Percentiles rank a stretch among this genome's conserved stretches.
phyloP scores from a whole-genome alignment of 345 rosid species.

The Ailanthus altissimus region DNA sequence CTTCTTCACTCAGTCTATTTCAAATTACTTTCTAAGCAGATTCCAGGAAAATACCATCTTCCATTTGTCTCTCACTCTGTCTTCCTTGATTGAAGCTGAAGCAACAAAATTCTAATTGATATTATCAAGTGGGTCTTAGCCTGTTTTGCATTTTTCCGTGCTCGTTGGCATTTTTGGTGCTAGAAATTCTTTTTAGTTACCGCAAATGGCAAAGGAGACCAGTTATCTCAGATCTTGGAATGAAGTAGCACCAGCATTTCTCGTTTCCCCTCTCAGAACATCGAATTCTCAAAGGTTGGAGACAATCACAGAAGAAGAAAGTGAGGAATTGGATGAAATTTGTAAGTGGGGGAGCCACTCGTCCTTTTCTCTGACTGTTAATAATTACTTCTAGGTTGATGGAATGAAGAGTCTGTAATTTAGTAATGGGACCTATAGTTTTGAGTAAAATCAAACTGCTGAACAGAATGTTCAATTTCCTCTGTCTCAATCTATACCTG shows the following conservation, averaged over 20 bases:
- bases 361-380: no score
- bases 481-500: not conserved
- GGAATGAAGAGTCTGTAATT: not conserved
- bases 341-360: no score
- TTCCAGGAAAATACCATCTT: not conserved
- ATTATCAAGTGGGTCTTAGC: not conserved
- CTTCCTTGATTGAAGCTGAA: not conserved
- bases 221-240: constrained; percentile 30
- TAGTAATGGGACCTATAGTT: not conserved
- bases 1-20: not conserved
- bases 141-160: no score
- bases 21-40: not conserved
- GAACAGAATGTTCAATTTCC: not conserved
- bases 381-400: not conserved
- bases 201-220: constrained; percentile 35
- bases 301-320: constrained; percentile 56
- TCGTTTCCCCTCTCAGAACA: constrained; percentile 30
- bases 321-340: no score
- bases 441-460: not conserved
- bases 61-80: no score
- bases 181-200: no score
- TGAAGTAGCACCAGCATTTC: constrained; percentile 43
- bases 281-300: constrained; percentile 35
- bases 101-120: not conserved
- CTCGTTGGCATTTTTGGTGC: no score